Evolutionary conservation across 345 rosid genomes (phyloP).

Genomic region (Stellera chamaejasme): DNA sequence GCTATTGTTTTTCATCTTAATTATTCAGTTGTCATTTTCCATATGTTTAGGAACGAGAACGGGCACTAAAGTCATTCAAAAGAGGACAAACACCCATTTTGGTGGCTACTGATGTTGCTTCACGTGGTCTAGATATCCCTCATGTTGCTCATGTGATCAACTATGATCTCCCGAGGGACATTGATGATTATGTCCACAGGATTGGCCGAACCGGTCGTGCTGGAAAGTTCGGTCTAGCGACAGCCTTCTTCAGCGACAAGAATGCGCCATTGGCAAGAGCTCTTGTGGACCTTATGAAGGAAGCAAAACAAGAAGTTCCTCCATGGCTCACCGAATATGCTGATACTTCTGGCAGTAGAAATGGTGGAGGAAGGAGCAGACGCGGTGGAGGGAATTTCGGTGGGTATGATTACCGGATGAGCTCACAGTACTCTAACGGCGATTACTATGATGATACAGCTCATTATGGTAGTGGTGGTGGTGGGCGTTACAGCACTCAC

Average conservation of each 20-base stretch:
- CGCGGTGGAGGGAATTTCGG: constrained; percentile 26
- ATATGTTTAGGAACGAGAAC: constrained; percentile 39
- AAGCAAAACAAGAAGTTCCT: constrained; percentile 42
- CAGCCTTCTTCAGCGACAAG: constrained; percentile 44
- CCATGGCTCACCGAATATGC: constrained; percentile 33
- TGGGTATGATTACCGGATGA: constrained; percentile 36
- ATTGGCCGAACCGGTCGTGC: constrained; percentile 57
- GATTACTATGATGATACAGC: constrained; percentile 1
- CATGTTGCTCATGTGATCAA: constrained; percentile 46
- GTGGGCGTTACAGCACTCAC: no score
- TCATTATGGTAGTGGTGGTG: not conserved
- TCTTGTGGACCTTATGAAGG: constrained; percentile 34
- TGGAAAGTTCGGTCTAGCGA: constrained; percentile 39
- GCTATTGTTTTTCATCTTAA: not conserved
- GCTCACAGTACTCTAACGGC: constrained; percentile 7
- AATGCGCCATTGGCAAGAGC: constrained; percentile 31
- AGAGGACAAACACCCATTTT: constrained; percentile 35
- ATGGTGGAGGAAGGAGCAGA: constrained; percentile 5
- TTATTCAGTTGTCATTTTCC: constrained; percentile 3
- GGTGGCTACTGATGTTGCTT: constrained; percentile 61
- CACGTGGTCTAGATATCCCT: constrained; percentile 47
- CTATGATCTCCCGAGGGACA: constrained; percentile 39
- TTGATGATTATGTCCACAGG: constrained; percentile 49
- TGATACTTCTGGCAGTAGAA: constrained; percentile 5
- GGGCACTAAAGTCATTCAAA: constrained; percentile 38